Evolutionary conservation across 306 rosid species (phyloP).

Genomic region (Medicago lupulina): DNA sequence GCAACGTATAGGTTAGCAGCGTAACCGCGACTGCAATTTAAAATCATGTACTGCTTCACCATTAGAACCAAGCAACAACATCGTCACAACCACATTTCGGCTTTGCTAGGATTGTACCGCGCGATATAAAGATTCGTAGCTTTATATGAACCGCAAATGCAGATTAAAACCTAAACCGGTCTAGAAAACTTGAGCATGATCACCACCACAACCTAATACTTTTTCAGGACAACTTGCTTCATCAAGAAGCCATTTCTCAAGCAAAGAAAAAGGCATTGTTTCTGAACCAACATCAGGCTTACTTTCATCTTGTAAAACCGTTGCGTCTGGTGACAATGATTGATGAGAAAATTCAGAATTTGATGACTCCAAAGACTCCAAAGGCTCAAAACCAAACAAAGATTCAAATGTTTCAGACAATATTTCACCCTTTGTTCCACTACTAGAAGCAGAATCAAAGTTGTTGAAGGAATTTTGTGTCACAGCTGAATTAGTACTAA

Average conservation of each 20-base stretch:
- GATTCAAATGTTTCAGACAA: slow-evolving; percentile 59
- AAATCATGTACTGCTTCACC: background rate
- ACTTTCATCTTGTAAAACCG: slow-evolving; percentile 63
- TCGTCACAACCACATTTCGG: background rate
- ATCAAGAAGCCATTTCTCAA: slow-evolving; percentile 90
- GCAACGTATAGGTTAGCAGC: background rate
- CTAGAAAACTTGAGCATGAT: slow-evolving; percentile 44
- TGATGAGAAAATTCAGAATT: slow-evolving; percentile 65
- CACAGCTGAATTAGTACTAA: slow-evolving; percentile 36
- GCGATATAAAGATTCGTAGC: background rate
- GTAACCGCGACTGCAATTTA: background rate
- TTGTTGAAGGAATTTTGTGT: slow-evolving; percentile 50
- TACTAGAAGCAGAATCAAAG: slow-evolving; percentile 61
- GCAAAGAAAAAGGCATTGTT: slow-evolving; percentile 63
- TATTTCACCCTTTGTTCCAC: slow-evolving; percentile 41
- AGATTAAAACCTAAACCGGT: background rate
- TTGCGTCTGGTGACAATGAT: slow-evolving; percentile 63
- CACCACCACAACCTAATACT: slow-evolving; percentile 25
- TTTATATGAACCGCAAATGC: background rate
- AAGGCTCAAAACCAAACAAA: slow-evolving; percentile 64
- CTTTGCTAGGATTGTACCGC: background rate
- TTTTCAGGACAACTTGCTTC: slow-evolving; percentile 62
- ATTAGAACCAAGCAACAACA: background rate
- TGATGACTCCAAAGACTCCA: slow-evolving; percentile 68
- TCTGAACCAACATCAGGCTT: slow-evolving; percentile 48